Percentiles rank a stretch among this genome's conserved stretches.
phyloP scores from a whole-genome alignment of 176 grass and related monocot genomes.

The Panicum miliaceum region DNA sequence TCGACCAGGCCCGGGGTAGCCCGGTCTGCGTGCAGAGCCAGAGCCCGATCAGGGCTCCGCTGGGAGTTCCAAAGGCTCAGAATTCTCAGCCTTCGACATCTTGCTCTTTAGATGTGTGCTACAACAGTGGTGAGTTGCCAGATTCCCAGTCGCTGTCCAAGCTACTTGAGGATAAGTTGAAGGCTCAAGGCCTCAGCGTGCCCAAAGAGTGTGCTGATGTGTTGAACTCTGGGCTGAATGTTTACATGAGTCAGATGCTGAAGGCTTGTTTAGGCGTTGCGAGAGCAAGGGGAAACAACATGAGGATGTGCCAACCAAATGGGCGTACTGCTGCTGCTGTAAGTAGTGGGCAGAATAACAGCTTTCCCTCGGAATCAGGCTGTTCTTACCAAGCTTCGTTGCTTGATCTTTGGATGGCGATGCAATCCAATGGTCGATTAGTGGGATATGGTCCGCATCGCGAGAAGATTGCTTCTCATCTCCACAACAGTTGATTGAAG shows the following conservation, averaged over 20 bases:
- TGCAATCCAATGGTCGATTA: slow-evolving; percentile 56
- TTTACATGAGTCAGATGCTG: slow-evolving; percentile 58
- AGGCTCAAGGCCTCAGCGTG: slow-evolving; percentile 50
- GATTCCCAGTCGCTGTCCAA: slow-evolving; percentile 51
- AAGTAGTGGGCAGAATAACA: slow-evolving; percentile 28
- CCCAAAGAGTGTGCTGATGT: slow-evolving; percentile 57
- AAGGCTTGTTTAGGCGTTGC: slow-evolving; percentile 63
- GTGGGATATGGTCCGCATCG: slow-evolving; percentile 28
- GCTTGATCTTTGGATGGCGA: slow-evolving; percentile 63
- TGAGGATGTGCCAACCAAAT: not conserved
- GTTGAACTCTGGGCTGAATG: slow-evolving; percentile 74
- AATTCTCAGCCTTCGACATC: slow-evolving; percentile 39
- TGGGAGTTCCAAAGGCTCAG: slow-evolving; percentile 50
- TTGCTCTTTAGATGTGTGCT: slow-evolving; percentile 49
- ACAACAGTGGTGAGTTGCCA: slow-evolving; percentile 62
- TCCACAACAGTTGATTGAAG: slow-evolving; percentile 41
- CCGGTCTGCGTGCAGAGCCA: slow-evolving; percentile 64
- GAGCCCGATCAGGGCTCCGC: slow-evolving; percentile 68
- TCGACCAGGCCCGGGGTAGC: slow-evolving; percentile 66
- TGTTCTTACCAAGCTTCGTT: slow-evolving; percentile 54
- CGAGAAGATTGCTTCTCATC: slow-evolving; percentile 59
- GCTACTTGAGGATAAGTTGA: slow-evolving; percentile 62
- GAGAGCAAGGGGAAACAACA: slow-evolving; percentile 45
- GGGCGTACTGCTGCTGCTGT: slow-evolving; percentile 33
- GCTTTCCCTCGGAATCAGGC: slow-evolving; percentile 18